Base-by-base conservation (phyloP, 2,329 filamentous ascomycete species). In the Saccharata proteae region DNA sequence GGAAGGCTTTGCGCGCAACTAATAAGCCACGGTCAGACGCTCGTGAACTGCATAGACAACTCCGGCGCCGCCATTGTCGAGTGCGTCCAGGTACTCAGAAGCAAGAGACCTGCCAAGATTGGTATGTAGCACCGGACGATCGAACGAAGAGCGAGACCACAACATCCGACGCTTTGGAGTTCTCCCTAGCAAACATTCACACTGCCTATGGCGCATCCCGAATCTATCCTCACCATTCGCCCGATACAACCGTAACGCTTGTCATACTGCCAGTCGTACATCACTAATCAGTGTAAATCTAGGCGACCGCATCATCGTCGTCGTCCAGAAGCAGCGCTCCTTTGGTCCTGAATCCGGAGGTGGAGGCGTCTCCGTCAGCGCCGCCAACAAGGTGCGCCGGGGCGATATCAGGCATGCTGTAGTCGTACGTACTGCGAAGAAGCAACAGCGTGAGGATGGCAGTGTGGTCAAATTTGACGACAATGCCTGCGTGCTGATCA, bases 21-120 rank as follows among this genome's bases (percentile, higher is more conserved):
- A 13, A 32, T 30, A 9, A 16, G 5, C 13, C 4, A 15, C 16
- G 15, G 24, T 19, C 45, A 94, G 90, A 81, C 86, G 55, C 84
- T 98, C 74, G 74, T 98, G 49, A 94, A 90, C 64, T 96, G 90
- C 77, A 96, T 98, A 74, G 90, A 98, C 78, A 98, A 94, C 69
- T 96, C 90, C 43, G 90, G 90, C 55, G 90, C 90, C 46, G 86
- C 90, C 48, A 70, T 98, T 44, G 90, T 96, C 62, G 90, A 98
- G 66, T 98, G 90, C 64, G 82, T 80, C 56, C 80, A 88, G 55
- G 80, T 96, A 40, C 67, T 98, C 49, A 83, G 83, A 52, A 90
- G 88, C 65, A 93, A 94, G 65, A 68, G 76, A 44, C 74, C 78
- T 49, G 90, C 88, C 38, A 79, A 77, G 51, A 86, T 98, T 51